Evolutionary conservation across 192 early-diverging fungal species (phyloP).

Genomic region (Coemansia sp.): DNA sequence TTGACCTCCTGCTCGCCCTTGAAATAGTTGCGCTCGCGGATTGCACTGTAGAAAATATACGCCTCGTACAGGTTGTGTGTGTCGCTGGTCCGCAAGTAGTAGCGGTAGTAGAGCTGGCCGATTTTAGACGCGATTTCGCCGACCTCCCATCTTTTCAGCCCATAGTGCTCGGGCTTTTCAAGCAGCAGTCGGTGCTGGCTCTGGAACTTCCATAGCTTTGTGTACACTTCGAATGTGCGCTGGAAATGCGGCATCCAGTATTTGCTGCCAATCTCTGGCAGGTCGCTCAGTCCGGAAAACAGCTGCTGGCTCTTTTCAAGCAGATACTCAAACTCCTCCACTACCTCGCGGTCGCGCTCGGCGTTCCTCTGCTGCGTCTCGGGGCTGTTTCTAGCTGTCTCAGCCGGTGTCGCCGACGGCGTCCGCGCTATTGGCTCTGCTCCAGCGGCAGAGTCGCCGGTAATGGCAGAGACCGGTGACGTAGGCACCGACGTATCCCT

Average conservation of each 20-base stretch:
- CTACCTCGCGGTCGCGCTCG: slow-evolving; percentile 53
- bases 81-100: slow-evolving; percentile 88
- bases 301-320: slow-evolving; percentile 96
- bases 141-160: slow-evolving; percentile 95
- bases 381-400: slow-evolving; percentile 5
- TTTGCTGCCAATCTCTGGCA: slow-evolving; percentile 52
- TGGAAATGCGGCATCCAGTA: slow-evolving; percentile 90
- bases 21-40: slow-evolving; percentile 91
- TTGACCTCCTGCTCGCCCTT: slow-evolving; percentile 89
- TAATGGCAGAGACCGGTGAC: neutral
- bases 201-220: slow-evolving; percentile 96
- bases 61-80: slow-evolving; percentile 96
- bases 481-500: neutral
- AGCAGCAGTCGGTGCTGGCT: slow-evolving; percentile 80
- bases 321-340: slow-evolving; percentile 90
- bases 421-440: neutral
- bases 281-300: slow-evolving; percentile 78
- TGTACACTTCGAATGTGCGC: slow-evolving; percentile 97
- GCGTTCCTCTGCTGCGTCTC: slow-evolving; percentile 16
- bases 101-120: slow-evolving; percentile 84
- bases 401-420: slow-evolving; percentile 3
- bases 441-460: neutral
- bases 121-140: slow-evolving; percentile 98
- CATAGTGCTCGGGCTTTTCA: slow-evolving; percentile 86
- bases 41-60: slow-evolving; percentile 94